A percentile compares a stretch with the other conserved stretches of the same genome.
Evolutionary conservation across 1,284 basidiomycete species (phyloP).

Genomic region (Sutorius eximius): DNA sequence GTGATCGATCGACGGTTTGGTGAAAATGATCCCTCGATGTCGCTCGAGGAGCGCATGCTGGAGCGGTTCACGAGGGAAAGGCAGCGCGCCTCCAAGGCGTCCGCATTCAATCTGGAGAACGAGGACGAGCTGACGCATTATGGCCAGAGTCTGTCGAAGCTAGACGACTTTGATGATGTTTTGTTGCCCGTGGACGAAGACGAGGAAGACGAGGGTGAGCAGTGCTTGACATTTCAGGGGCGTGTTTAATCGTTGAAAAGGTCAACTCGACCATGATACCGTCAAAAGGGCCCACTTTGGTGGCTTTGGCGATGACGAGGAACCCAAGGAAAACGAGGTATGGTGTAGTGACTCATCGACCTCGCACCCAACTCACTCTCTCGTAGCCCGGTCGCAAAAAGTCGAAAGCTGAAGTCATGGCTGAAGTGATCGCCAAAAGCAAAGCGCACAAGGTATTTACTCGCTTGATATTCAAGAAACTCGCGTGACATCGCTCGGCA

Average conservation of each 20-base stretch:
- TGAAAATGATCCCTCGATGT: slow-evolving; percentile 90
- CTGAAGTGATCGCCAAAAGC: slow-evolving; percentile 96
- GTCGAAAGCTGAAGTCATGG: slow-evolving; percentile 96
- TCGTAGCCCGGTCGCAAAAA: slow-evolving; percentile 77
- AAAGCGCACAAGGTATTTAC: slow-evolving; percentile 84
- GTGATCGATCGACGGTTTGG: slow-evolving; percentile 95
- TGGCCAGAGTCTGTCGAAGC: slow-evolving; percentile 79
- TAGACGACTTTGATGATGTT: slow-evolving; percentile 86
- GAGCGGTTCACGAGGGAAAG: slow-evolving; percentile 94
- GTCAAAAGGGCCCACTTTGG: slow-evolving; percentile 81
- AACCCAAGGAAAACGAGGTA: slow-evolving; percentile 56
- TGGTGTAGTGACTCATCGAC: background rate
- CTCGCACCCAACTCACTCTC: slow-evolving; percentile 4
- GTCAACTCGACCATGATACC: slow-evolving; percentile 64
- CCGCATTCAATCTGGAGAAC: slow-evolving; percentile 89
- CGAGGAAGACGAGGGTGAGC: slow-evolving; percentile 51
- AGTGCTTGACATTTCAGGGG: slow-evolving; percentile 22
- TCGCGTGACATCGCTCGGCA: slow-evolving; percentile 1
- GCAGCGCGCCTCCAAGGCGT: slow-evolving; percentile 75
- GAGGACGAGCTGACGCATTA: slow-evolving; percentile 93
- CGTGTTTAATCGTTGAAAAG: slow-evolving; percentile 31
- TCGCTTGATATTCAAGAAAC: background rate
- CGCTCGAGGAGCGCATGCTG: slow-evolving; percentile 94
- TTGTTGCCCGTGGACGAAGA: slow-evolving; percentile 74
- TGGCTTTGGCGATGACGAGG: slow-evolving; percentile 80